Conservation (phyloP, 306 rosid genomes). For the Mimosa pudica region DNA sequence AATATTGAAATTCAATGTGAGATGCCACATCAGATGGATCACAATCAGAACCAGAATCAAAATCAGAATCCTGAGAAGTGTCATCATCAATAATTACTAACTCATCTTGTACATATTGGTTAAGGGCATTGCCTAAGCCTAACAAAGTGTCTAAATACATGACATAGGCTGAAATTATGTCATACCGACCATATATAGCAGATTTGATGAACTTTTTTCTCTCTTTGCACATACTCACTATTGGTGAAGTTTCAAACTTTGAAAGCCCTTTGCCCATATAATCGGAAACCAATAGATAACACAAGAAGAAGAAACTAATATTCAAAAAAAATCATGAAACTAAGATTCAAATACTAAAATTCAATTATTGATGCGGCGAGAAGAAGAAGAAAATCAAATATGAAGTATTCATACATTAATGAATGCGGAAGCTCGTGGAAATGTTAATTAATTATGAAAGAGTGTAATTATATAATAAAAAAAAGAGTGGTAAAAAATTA, state of each 20-base stretch:
- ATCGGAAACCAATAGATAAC: background rate
- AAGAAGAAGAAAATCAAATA: no score
- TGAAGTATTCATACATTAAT: no score
- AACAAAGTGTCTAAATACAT: slow-evolving; percentile 35
- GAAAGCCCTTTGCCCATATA: slow-evolving; percentile 27
- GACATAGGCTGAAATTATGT: slow-evolving; percentile 32
- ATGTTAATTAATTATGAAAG: no score
- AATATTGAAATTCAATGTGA: slow-evolving; percentile 16
- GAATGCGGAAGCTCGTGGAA: no score
- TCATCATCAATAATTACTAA: slow-evolving; percentile 14
- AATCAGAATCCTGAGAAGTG: slow-evolving; percentile 5
- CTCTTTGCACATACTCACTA: slow-evolving; percentile 40
- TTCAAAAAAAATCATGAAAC: background rate
- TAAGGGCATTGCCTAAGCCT: slow-evolving; percentile 38
- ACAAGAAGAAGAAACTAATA: background rate
- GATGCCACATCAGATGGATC: slow-evolving; percentile 21
- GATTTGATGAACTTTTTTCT: slow-evolving; percentile 35
- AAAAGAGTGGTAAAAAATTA: no score
- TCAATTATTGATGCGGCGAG: background rate
- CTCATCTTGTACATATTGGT: slow-evolving; percentile 38
- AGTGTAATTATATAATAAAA: no score
- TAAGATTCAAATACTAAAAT: background rate
- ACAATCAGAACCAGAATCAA: slow-evolving; percentile 23
- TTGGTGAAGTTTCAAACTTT: slow-evolving; percentile 26
- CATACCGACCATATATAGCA: slow-evolving; percentile 32